Conservation (phyloP, 371 early-diverging fungal species). For the Mucor velutinosus region DNA sequence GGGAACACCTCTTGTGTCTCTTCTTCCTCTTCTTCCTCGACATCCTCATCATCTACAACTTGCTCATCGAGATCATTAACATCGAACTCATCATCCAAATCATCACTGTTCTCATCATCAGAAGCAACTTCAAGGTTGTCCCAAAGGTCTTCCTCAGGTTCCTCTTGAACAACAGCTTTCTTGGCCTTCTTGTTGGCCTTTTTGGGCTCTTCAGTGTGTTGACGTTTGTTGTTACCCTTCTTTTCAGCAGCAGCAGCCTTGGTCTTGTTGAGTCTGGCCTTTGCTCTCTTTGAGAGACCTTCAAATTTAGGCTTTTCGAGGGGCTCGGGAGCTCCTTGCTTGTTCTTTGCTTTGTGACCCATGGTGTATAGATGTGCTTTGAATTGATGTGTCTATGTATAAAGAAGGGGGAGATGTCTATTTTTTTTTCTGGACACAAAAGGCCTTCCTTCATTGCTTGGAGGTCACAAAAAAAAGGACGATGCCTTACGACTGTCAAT, state of each 20-base stretch:
- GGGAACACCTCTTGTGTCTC: constrained; percentile 50
- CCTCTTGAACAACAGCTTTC: neutral
- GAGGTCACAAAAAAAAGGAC: constrained; percentile 8
- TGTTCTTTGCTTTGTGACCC: constrained; percentile 68
- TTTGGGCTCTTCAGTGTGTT: constrained; percentile 40
- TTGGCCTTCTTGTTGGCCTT: constrained; percentile 32
- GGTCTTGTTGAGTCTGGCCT: constrained; percentile 29
- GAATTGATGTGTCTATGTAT: neutral
- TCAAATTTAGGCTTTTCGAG: constrained; percentile 32
- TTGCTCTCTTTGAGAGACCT: constrained; percentile 35
- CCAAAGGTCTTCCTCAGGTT: constrained; percentile 40
- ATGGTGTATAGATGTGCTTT: constrained; percentile 21
- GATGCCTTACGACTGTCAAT: neutral
- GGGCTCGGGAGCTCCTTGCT: constrained; percentile 66
- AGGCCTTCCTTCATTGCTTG: neutral
- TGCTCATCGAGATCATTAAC: constrained; percentile 18
- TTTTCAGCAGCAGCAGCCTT: constrained; percentile 40
- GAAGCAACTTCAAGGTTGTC: constrained; percentile 57
- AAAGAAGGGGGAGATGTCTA: neutral
- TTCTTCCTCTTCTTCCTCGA: constrained; percentile 42
- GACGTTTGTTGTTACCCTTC: constrained; percentile 26
- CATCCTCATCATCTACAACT: constrained; percentile 25
- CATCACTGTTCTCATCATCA: constrained; percentile 51
- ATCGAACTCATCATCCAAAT: constrained; percentile 33
- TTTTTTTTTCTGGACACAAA: constrained; percentile 8